phyloP scores from a whole-genome alignment of 768 basidiomycete species.

The Leccinum arenicola region DNA sequence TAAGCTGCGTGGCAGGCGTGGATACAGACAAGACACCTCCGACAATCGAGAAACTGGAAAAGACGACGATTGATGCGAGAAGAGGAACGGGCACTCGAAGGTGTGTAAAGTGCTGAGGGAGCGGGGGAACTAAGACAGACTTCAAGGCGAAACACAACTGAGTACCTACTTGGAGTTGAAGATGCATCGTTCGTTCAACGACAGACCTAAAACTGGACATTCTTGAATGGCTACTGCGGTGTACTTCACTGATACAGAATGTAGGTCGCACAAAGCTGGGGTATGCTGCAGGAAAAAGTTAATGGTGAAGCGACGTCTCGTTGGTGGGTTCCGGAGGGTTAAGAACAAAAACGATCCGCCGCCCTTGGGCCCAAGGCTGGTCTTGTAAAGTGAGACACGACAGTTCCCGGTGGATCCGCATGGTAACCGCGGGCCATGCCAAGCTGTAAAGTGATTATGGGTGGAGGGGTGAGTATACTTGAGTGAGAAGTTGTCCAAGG shows the following conservation, averaged over 20 bases:
- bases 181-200: conserved; percentile 8
- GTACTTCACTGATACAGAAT: background rate
- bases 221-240: background rate
- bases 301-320: background rate
- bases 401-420: background rate
- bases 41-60: conserved; percentile 11
- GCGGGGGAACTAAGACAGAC: background rate
- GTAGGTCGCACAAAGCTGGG: background rate
- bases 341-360: background rate
- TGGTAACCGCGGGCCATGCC: background rate
- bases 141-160: background rate
- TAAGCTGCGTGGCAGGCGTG: conserved; percentile 4
- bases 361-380: background rate
- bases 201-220: conserved; percentile 9
- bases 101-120: conserved; percentile 3
- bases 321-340: background rate
- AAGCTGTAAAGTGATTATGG: background rate
- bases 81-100: conserved; percentile 4
- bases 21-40: conserved; percentile 1
- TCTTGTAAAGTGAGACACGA: background rate
- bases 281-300: background rate
- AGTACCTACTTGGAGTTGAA: conserved; percentile 11
- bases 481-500: background rate
- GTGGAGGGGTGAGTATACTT: background rate
- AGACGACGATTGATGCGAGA: conserved; percentile 8